Conservation (phyloP, 2,329 filamentous ascomycete genomes). For the Lecanicillium sp. region DNA sequence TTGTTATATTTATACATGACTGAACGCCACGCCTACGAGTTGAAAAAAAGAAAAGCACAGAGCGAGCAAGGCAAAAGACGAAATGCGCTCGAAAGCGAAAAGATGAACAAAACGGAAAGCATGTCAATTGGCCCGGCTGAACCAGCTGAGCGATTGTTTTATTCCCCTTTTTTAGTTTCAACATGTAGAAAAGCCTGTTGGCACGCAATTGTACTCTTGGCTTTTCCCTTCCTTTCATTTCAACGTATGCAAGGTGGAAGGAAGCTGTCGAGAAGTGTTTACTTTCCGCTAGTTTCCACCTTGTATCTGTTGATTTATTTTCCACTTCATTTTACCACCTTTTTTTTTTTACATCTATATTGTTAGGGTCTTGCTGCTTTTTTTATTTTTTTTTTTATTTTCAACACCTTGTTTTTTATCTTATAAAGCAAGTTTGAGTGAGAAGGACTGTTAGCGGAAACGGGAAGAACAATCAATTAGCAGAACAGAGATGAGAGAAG, state of each 20-base stretch:
- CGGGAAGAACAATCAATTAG: background rate
- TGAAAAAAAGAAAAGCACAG: background rate
- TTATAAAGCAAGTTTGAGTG: no score
- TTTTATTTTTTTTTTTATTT: constrained; percentile 5
- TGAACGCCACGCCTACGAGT: constrained; percentile 2
- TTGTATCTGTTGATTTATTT: background rate
- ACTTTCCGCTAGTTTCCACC: background rate
- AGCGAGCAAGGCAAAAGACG: background rate
- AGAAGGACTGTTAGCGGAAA: background rate
- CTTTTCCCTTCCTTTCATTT: background rate
- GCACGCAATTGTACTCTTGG: background rate
- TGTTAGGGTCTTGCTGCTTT: background rate
- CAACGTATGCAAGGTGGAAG: background rate
- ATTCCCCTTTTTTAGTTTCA: background rate
- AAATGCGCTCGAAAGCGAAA: background rate
- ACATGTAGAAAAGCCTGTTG: background rate
- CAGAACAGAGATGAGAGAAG: no score
- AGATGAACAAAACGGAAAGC: background rate
- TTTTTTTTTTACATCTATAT: background rate
- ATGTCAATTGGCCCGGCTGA: background rate
- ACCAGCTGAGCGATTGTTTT: background rate
- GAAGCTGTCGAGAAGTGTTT: no score
- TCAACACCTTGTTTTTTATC: background rate
- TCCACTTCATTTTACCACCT: constrained; percentile 6
- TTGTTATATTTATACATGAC: constrained; percentile 4